Evolutionary conservation across 225 moss, liverwort and hornwort genomes (phyloP).

Genomic region (Antitrichia curtipendula): DNA sequence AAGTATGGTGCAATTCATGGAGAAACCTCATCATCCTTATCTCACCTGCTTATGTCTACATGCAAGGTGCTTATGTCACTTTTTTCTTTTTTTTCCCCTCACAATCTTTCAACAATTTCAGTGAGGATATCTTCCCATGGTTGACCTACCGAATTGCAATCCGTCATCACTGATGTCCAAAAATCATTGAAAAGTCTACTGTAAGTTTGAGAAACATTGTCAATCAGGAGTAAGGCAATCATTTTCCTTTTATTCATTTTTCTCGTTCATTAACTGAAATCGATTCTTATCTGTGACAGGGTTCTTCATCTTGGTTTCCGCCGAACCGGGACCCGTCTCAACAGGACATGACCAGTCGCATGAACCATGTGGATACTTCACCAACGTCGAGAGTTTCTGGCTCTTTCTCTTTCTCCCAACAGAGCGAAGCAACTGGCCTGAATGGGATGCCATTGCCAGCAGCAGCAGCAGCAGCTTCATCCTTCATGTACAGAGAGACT

Average conservation of each 20-base stretch:
- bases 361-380: constrained; percentile 32
- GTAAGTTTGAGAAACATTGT: background rate
- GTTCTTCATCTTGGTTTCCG: constrained; percentile 32
- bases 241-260: background rate
- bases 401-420: constrained; percentile 14
- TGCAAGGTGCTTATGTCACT: background rate
- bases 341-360: constrained; percentile 5
- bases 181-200: background rate
- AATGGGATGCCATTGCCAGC: constrained; percentile 32
- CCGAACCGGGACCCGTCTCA: constrained; percentile 7
- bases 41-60: background rate
- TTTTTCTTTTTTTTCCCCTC: background rate
- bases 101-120: background rate
- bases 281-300: background rate
- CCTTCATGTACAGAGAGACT: constrained; percentile 51
- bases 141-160: background rate
- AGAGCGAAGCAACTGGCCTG: constrained; percentile 30
- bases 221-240: background rate
- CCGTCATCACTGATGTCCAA: background rate
- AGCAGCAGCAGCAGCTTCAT: background rate
- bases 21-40: background rate
- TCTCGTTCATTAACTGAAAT: background rate
- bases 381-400: constrained; percentile 36
- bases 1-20: background rate
- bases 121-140: background rate